These are phyloP conservation scores for Bidens hawaiensis DNA, from an alignment of 140 eudicot species.

Conservation along the genomic window DNA sequence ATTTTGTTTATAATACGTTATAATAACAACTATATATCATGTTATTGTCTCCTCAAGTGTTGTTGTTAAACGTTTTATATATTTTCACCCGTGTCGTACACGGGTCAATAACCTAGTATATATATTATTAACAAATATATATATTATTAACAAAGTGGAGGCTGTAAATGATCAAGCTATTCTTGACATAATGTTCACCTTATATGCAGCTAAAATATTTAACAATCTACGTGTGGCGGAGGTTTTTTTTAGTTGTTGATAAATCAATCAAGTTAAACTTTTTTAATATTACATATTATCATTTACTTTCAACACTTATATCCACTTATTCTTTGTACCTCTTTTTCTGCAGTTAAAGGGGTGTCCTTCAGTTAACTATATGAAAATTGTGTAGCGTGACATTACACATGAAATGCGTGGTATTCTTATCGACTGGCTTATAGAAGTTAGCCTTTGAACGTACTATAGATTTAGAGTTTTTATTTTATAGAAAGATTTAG, in stretches of 20 bases:
- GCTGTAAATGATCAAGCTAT: no score
- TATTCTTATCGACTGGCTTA: no score
- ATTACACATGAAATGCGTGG: no score
- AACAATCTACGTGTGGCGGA: conserved; percentile 47
- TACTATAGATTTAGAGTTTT: not conserved
- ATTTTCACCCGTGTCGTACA: no score
- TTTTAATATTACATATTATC: not conserved
- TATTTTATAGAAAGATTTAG: not conserved
- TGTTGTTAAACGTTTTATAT: no score
- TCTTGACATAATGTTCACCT: conserved; percentile 69
- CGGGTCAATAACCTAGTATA: no score
- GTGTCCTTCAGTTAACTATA: conserved; percentile 63
- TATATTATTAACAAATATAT: no score
- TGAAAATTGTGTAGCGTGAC: conserved; percentile 75
- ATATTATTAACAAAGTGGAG: no score
- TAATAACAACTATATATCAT: no score
- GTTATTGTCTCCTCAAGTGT: no score
- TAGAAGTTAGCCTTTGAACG: conserved; percentile 56
- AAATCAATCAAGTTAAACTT: not conserved
- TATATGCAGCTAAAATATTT: conserved; percentile 72
- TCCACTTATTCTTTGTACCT: not conserved
- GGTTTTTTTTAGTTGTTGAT: conserved; percentile 45
- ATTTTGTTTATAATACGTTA: no score
- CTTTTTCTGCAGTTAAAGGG: conserved; percentile 56
- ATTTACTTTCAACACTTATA: conserved; percentile 10